Conservation (phyloP, 371 early-diverging fungal genomes). For the Chytridium lagenaria region DNA sequence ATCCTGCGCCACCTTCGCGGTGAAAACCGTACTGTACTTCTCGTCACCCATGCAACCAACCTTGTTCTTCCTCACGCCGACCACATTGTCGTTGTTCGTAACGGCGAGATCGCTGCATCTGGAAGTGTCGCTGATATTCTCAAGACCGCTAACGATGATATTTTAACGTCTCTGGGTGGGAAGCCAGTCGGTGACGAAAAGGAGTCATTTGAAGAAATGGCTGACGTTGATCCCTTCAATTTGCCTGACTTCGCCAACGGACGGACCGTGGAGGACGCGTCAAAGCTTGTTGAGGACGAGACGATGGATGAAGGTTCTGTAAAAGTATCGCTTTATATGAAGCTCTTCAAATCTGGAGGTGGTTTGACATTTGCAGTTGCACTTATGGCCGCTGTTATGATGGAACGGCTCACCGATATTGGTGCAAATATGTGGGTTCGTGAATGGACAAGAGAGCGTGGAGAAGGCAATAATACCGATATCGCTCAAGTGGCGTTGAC, state of each 20-base stretch:
- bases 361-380: conserved; percentile 40
- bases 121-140: conserved; percentile 16
- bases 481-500: neutral
- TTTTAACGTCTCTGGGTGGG: conserved; percentile 1
- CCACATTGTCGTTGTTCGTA: conserved; percentile 41
- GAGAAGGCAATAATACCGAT: neutral
- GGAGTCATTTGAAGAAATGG: too few species aligned
- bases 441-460: conserved; percentile 40
- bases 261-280: conserved; percentile 11
- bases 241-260: conserved; percentile 6
- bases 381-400: conserved; percentile 25
- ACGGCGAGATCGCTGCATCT: conserved; percentile 36
- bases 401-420: conserved; percentile 23
- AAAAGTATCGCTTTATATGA: conserved; percentile 36
- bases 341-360: conserved; percentile 51
- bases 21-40: conserved; percentile 74
- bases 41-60: conserved; percentile 85
- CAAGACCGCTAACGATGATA: conserved; percentile 14
- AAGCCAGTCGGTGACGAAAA: neutral
- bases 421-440: conserved; percentile 55
- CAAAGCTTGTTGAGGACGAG: conserved; percentile 42
- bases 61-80: conserved; percentile 41
- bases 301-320: conserved; percentile 45
- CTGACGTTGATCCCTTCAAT: too few species aligned
- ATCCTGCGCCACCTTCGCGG: conserved; percentile 69